A percentile compares a stretch with the other conserved stretches of the same genome.
phyloP scores from a whole-genome alignment of 78 protist genomes.

The Speleostelium caveatum region DNA sequence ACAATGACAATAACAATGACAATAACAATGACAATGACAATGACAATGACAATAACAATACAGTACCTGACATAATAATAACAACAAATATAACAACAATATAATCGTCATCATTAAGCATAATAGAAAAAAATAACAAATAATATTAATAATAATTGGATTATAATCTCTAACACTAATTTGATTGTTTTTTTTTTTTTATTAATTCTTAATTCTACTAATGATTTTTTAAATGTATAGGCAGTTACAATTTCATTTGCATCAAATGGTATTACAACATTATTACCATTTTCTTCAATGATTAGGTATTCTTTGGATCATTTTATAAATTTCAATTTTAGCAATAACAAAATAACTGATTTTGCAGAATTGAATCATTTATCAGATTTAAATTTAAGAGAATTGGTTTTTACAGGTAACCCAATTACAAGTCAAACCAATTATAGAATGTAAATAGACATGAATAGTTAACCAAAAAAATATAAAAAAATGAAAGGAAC shows the following conservation, averaged over 20 bases:
- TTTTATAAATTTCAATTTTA: constrained; percentile 51
- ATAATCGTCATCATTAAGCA: background rate
- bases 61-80: background rate
- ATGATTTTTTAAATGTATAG: no score
- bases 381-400: constrained; percentile 42
- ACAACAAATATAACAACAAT: background rate
- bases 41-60: background rate
- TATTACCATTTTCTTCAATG: constrained; percentile 33
- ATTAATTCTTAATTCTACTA: background rate
- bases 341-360: constrained; percentile 18
- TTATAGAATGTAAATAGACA: constrained; percentile 57
- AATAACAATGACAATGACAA: background rate
- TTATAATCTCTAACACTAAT: background rate
- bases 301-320: constrained; percentile 24
- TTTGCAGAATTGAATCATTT: constrained; percentile 28
- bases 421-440: constrained; percentile 35
- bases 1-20: background rate
- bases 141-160: background rate
- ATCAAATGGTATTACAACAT: constrained; percentile 41
- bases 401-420: constrained; percentile 38
- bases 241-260: constrained; percentile 61
- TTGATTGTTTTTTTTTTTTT: background rate
- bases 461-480: background rate
- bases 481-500: background rate
- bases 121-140: no score